These are phyloP conservation scores for Mollisia scopiformis DNA, from an alignment of 2,329 filamentous ascomycete genomes.

Conservation along the genomic window DNA sequence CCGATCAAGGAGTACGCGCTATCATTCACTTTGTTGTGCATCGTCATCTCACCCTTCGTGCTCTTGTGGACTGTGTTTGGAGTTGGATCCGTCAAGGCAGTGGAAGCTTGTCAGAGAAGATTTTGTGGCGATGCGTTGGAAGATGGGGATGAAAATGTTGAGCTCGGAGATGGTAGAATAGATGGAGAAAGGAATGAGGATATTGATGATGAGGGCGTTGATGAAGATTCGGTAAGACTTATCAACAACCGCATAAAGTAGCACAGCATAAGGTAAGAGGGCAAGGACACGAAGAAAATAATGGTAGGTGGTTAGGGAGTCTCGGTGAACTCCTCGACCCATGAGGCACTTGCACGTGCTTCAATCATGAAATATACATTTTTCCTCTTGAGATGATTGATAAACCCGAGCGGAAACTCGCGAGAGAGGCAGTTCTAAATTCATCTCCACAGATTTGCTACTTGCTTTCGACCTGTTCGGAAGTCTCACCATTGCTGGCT, in stretches of 20 bases:
- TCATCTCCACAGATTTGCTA: too few species aligned
- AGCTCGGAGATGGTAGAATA: neutral
- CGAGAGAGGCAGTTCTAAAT: neutral
- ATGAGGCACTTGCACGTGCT: neutral
- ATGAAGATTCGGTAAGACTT: neutral
- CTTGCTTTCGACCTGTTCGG: neutral
- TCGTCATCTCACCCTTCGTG: constrained; percentile 2
- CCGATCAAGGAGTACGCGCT: constrained; percentile 4
- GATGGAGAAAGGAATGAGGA: neutral
- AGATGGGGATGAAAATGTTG: constrained; percentile 12
- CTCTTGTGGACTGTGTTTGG: constrained; percentile 3
- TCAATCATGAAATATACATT: neutral
- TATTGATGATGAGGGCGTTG: neutral
- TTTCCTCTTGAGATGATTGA: neutral
- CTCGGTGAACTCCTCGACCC: too few species aligned
- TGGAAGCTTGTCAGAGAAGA: constrained; percentile 16
- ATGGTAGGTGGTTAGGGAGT: too few species aligned
- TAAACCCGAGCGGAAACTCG: neutral
- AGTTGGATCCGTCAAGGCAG: neutral
- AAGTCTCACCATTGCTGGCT: neutral
- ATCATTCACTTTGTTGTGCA: neutral
- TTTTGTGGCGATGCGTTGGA: constrained; percentile 21
- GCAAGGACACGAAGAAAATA: too few species aligned
- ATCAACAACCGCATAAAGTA: neutral
- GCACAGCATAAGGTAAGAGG: neutral